Base-by-base conservation (phyloP, 1,284 basidiomycete genomes). In the Trametes versicolor region DNA sequence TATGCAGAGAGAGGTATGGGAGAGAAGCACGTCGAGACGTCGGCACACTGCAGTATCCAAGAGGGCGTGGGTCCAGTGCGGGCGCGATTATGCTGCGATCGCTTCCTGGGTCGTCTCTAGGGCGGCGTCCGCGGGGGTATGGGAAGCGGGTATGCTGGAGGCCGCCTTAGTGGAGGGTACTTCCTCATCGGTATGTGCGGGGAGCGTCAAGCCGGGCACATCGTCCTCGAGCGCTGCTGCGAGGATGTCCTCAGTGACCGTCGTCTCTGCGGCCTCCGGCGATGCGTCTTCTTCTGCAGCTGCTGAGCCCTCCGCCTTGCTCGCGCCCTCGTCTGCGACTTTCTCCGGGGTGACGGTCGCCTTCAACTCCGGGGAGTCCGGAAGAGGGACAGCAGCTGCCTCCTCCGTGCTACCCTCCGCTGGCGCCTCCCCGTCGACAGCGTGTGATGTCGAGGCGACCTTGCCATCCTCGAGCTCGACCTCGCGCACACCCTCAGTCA, bases 401-500 rank as follows among this genome's bases (percentile, higher is more conserved):
- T 87, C 85, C 8, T 83, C 82, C 0, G 73, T 75, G 29, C 75
- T 71, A 13, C 71, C 68, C 59, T 67, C 59, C 23, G 45, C 37
- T 37, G 62, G 67, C 45, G 66, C 61, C 29, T 32, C 39, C n/a
- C 21, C 58, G 25, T 86, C 85, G 7, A 82, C 81, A 25, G 71
- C 63, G 53, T 65, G 60, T n/a, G 50, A 37, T 53, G 62, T 66
- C 48, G 65, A 63, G 47, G 41, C n/a, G 19, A 66, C 59, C 63
- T 73, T 72, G 65, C 77, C 78, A 53, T 83, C 86, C 49, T 85
- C 83, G 56, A 91, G 76, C 62, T 87, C 87, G 55, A 92, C 88
- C 65, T 88, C 84, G 67, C 86, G 80, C 53, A 92, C 91, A n/a
- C 88, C 89, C 71, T 85, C 74, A 0, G 88, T 91, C 68, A 92